These are phyloP conservation scores for Salix brachista DNA, from an alignment of 345 rosid species.

Conservation along the genomic window DNA sequence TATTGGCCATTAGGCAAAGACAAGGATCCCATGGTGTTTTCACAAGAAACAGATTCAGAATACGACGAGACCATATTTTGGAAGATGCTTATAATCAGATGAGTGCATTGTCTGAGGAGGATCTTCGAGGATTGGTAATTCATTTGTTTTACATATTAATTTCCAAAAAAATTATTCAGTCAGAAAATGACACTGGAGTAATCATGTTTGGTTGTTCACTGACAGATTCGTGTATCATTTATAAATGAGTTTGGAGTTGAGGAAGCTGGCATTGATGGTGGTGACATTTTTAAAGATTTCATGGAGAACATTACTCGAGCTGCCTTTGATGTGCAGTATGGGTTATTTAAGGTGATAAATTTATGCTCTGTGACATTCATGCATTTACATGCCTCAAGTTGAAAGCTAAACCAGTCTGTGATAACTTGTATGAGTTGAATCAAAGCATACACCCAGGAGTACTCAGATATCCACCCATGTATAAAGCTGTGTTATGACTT, in stretches of 20 bases:
- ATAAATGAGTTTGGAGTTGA: conserved; percentile 98
- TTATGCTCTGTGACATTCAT: conserved; percentile 1
- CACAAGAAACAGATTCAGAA: conserved; percentile 80
- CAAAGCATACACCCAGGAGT: background rate
- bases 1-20: conserved; percentile 65
- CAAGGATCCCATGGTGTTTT: conserved; percentile 70
- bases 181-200: conserved; percentile 7
- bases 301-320: conserved; percentile 98
- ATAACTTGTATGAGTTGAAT: background rate
- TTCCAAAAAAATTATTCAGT: background rate
- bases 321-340: conserved; percentile 96
- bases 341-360: conserved; percentile 83
- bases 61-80: conserved; percentile 86
- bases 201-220: conserved; percentile 20
- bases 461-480: background rate
- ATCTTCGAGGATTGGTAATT: conserved; percentile 84
- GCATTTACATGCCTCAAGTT: background rate
- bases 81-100: conserved; percentile 98
- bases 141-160: conserved; percentile 10
- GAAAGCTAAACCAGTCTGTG: background rate
- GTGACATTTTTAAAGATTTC: conserved; percentile 99
- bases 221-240: conserved; percentile 90
- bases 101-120: conserved; percentile 91
- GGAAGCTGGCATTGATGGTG: conserved; percentile 99
- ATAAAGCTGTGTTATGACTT: background rate